phyloP scores from a whole-genome alignment of 2,329 filamentous ascomycete species.

The Arthroderma uncinatum region DNA sequence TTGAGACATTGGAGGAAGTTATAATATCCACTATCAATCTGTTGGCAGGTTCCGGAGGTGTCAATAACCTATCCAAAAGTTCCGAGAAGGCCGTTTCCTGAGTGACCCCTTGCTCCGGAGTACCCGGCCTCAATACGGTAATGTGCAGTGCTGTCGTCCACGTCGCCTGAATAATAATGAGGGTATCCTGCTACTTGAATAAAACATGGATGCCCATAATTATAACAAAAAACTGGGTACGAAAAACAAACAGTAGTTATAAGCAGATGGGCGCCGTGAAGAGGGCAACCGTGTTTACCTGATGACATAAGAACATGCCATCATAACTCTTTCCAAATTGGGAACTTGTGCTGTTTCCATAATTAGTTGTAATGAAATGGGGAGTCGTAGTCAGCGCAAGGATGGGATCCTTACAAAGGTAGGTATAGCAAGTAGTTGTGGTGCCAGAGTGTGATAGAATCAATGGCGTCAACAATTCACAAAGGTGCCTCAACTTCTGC shows the following conservation, averaged over 20 bases:
- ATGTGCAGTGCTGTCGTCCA: background rate
- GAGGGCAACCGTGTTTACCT: background rate
- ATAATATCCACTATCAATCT: background rate
- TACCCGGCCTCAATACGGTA: background rate
- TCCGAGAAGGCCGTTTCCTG: no score
- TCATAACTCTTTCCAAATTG: background rate
- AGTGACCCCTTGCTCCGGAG: no score
- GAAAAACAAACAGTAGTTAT: background rate
- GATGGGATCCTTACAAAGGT: background rate
- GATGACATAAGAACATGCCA: background rate
- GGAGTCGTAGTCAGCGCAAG: background rate
- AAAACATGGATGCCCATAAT: background rate
- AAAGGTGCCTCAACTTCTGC: slow-evolving; percentile 46
- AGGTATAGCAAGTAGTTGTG: background rate
- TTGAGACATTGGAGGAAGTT: background rate
- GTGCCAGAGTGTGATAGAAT: background rate
- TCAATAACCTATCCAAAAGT: no score
- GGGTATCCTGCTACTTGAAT: background rate
- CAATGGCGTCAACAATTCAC: slow-evolving; percentile 18
- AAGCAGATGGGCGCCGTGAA: no score
- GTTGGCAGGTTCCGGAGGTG: background rate
- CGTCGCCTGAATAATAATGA: background rate
- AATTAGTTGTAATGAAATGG: background rate
- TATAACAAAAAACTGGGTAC: background rate
- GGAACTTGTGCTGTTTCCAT: background rate